Conservation (phyloP, 768 basidiomycete genomes). For the Auricularia auricula-judae region DNA sequence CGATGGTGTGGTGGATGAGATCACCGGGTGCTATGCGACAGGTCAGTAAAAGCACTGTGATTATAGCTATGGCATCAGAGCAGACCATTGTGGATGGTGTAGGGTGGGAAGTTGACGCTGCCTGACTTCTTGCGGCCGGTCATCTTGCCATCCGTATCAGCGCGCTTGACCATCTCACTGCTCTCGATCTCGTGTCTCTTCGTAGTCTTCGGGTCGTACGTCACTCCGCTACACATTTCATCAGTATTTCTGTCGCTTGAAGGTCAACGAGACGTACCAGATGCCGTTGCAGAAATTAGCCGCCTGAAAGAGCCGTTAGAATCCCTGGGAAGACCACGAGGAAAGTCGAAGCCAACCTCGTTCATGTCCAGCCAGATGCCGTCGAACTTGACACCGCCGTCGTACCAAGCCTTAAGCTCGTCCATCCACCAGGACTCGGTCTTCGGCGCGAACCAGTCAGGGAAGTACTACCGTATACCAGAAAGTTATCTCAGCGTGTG, state of each 20-base stretch:
- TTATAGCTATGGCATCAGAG: neutral
- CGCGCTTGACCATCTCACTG: slow-evolving; percentile 11
- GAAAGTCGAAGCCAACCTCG: no score
- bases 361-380: slow-evolving; percentile 53
- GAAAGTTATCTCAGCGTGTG: neutral
- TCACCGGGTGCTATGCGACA: slow-evolving; percentile 31
- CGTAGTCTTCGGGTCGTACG: slow-evolving; percentile 5
- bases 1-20: slow-evolving; percentile 43
- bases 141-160: slow-evolving; percentile 24
- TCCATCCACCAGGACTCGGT: slow-evolving; percentile 52
- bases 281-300: slow-evolving; percentile 47
- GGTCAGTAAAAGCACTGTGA: neutral
- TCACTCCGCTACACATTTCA: slow-evolving; percentile 11
- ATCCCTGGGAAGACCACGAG: neutral
- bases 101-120: slow-evolving; percentile 43
- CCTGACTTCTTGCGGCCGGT: neutral
- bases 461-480: slow-evolving; percentile 32
- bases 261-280: slow-evolving; percentile 38
- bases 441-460: slow-evolving; percentile 48
- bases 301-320: slow-evolving; percentile 38
- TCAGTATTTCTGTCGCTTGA: slow-evolving; percentile 18
- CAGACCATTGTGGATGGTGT: slow-evolving; percentile 62
- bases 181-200: slow-evolving; percentile 13
- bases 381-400: slow-evolving; percentile 40
- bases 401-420: slow-evolving; percentile 42